Conservation (phyloP, 441 rosid genomes). For the Corymbia citriodora region DNA sequence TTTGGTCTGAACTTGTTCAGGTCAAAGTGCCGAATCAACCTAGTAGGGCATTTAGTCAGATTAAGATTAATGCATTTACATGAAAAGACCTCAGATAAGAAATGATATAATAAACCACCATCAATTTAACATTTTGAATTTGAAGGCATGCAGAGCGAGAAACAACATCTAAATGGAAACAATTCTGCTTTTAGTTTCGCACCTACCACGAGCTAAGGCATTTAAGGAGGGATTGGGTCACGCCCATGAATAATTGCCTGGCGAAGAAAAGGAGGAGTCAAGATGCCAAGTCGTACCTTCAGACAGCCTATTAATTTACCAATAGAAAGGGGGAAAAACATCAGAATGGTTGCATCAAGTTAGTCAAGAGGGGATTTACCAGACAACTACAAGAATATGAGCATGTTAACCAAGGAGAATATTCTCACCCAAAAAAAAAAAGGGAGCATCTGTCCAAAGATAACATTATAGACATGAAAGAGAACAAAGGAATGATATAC, state of each 20-base stretch:
- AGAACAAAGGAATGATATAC: neutral
- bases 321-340: neutral
- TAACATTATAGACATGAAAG: neutral
- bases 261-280: slow-evolving; percentile 45
- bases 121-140: neutral
- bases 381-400: neutral
- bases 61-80: neutral
- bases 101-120: neutral
- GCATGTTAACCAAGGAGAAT: neutral
- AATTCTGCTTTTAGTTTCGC: neutral
- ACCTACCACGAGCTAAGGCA: slow-evolving; percentile 84
- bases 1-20: slow-evolving; percentile 74
- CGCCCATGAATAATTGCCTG: slow-evolving; percentile 69
- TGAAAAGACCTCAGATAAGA: neutral
- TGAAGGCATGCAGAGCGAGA: neutral
- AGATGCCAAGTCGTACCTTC: slow-evolving; percentile 97
- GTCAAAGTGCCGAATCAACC: slow-evolving; percentile 83
- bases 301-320: slow-evolving; percentile 38
- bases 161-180: neutral
- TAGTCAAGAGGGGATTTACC: neutral
- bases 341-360: neutral
- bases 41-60: slow-evolving; percentile 13
- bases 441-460: neutral
- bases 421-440: neutral
- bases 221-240: slow-evolving; percentile 81